A percentile compares a stretch with the other conserved stretches of the same genome.
These are phyloP conservation scores for Citeromyces matritensis DNA, from an alignment of 805 yeast genomes.

Conservation along the genomic window DNA sequence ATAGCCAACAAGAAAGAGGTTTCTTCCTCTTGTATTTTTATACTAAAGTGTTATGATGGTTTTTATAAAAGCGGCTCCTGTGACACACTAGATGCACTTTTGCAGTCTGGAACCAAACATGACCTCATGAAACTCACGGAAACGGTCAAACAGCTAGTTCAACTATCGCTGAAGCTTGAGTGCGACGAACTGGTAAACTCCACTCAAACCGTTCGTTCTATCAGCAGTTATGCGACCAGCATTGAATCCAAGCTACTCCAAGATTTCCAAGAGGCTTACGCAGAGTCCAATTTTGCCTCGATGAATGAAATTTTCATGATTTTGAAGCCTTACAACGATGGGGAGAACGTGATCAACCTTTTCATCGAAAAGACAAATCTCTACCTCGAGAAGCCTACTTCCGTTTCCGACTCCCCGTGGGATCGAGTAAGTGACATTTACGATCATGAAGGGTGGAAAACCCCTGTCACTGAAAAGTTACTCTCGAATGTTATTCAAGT, in stretches of 20 bases:
- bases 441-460: constrained; percentile 33
- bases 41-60: constrained; percentile 64
- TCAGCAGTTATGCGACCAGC: constrained; percentile 58
- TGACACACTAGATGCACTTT: constrained; percentile 11
- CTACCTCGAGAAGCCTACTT: too few species aligned
- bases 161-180: constrained; percentile 49
- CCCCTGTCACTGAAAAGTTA: constrained; percentile 33
- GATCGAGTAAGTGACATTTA: constrained; percentile 15
- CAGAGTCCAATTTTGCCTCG: constrained; percentile 46
- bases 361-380: constrained; percentile 33
- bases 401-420: constrained; percentile 9
- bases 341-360: constrained; percentile 65
- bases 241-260: constrained; percentile 63
- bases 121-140: constrained; percentile 40
- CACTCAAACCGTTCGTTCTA: constrained; percentile 19
- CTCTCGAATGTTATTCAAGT: constrained; percentile 43
- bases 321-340: constrained; percentile 71
- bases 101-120: constrained; percentile 27
- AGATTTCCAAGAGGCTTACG: constrained; percentile 62
- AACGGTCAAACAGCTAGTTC: constrained; percentile 47
- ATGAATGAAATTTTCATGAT: constrained; percentile 69
- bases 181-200: constrained; percentile 32
- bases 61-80: constrained; percentile 42
- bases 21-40: constrained; percentile 53
- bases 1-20: constrained; percentile 63